Base-by-base conservation (phyloP, 306 rosid genomes). In the Pyrus communis region DNA sequence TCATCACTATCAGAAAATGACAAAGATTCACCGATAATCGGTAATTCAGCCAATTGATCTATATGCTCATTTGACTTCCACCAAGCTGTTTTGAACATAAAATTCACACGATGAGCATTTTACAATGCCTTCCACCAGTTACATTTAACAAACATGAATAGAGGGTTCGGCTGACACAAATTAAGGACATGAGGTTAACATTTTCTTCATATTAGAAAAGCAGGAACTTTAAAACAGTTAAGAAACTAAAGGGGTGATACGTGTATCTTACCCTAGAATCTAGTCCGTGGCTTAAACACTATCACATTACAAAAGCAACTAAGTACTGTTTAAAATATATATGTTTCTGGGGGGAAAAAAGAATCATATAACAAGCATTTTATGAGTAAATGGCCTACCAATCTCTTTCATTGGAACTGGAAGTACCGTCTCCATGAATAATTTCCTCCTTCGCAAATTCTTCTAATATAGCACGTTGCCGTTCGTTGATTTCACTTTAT, bases 361-460 rank as follows among this genome's bases (percentile, higher is more conserved):
- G 55, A 27, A 58, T 58, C 54, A n/a, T n/a, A 18, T 17, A 51
- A 76, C 55, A 72, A 35, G 72, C 67, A 54, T 67, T 70, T 73
- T 61, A 14, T 25, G 68, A 77, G 38, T 45, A 63, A 82, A 64
- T 61, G 22, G 54, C 86, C 61, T 74, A 92, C 99, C 97, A 90
- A 31, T 86, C 91, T 86, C 83, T 96, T 82, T 83, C 84, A 69
- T 77, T 25, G 42, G 83, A 74, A 55, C 71, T n/a, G 42, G 83
- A 74, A 55, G 81, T 72, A 81, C 78, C 72, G 77, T 75, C 82
- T 82, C 70, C 93, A 77, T 65, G 74, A 70, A 67, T 85, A 78
- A 95, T 90, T 85, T 95, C 99, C 84, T 92, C 99, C 88, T 81
- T 79, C 4, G 86, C 97, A 69, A 95, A 87, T 82, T 95, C 99